These are phyloP conservation scores for Plectosphaerella sp. DNA, from an alignment of 2,329 filamentous ascomycete species.

Conservation along the genomic window DNA sequence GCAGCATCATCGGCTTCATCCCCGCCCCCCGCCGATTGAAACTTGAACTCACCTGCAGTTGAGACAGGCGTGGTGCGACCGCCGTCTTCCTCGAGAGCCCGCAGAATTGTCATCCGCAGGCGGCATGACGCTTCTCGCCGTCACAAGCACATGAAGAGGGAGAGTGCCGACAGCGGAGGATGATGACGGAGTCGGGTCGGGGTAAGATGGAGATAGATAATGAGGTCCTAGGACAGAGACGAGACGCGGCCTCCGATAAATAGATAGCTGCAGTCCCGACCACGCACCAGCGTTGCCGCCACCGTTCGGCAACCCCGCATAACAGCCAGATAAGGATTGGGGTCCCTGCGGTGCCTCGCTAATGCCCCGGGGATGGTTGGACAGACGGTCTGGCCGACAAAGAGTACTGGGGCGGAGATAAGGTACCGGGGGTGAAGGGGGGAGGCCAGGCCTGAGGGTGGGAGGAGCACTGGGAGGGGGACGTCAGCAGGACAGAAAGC, in stretches of 20 bases:
- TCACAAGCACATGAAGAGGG: too few species aligned
- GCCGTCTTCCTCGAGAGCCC: slow-evolving; percentile 27
- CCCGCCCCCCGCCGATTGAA: background rate
- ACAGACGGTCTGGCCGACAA: background rate
- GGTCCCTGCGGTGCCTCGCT: background rate
- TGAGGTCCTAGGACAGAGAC: background rate
- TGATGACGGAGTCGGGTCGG: background rate
- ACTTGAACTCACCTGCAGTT: slow-evolving; percentile 37
- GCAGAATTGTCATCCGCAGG: slow-evolving; percentile 22
- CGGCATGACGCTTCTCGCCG: slow-evolving; percentile 18
- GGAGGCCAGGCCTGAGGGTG: too few species aligned
- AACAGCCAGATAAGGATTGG: too few species aligned
- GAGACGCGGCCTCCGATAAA: background rate
- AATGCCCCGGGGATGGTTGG: background rate
- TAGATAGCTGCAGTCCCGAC: background rate
- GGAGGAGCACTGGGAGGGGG: too few species aligned
- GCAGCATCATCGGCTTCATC: slow-evolving; percentile 6
- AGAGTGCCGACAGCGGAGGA: background rate
- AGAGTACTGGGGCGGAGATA: too few species aligned
- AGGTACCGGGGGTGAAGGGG: too few species aligned
- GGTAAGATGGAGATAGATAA: background rate
- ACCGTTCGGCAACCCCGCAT: too few species aligned
- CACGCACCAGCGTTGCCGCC: background rate
- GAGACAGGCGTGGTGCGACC: slow-evolving; percentile 37
- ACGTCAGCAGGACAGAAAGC: too few species aligned